A percentile compares a stretch with the other conserved stretches of the same genome.
Conservation (phyloP, 2,329 filamentous ascomycete genomes). For the Diaporthe citri region DNA sequence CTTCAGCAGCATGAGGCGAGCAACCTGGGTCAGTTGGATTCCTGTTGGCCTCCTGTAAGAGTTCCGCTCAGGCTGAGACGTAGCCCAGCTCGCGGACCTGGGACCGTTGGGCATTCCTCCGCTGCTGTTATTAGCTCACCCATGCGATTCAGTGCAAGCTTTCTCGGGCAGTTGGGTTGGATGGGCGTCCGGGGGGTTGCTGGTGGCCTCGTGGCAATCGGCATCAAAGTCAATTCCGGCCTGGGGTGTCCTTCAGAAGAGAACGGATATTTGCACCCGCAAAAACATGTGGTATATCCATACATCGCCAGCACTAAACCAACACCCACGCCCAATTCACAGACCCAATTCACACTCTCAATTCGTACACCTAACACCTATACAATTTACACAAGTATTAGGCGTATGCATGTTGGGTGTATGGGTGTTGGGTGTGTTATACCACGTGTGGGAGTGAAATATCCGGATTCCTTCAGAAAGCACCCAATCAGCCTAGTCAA, state of each 20-base stretch:
- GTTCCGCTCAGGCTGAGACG: constrained; percentile 1
- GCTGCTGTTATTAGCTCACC: constrained; percentile 12
- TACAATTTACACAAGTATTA: too few relatives aligned
- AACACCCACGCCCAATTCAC: too few relatives aligned
- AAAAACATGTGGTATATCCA: too few relatives aligned
- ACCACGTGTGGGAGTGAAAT: too few relatives aligned
- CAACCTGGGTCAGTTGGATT: neutral
- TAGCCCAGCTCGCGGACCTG: neutral
- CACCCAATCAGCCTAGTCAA: neutral
- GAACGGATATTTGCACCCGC: too few relatives aligned
- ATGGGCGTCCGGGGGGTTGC: neutral
- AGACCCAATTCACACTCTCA: too few relatives aligned
- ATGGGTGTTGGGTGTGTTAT: too few relatives aligned
- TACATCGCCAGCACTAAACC: too few relatives aligned
- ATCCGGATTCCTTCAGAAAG: too few relatives aligned
- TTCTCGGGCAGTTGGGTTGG: constrained; percentile 4
- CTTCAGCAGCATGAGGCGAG: neutral
- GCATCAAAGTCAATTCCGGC: constrained; percentile 22
- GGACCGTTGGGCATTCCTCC: constrained; percentile 17
- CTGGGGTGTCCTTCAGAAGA: neutral
- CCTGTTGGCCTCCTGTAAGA: constrained; percentile 2
- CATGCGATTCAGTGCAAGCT: constrained; percentile 18
- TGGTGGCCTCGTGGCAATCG: neutral
- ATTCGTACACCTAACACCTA: too few relatives aligned
- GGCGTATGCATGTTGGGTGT: too few relatives aligned